Conservation (phyloP, 257 asterid species). For the Knoxia roxburghii region DNA sequence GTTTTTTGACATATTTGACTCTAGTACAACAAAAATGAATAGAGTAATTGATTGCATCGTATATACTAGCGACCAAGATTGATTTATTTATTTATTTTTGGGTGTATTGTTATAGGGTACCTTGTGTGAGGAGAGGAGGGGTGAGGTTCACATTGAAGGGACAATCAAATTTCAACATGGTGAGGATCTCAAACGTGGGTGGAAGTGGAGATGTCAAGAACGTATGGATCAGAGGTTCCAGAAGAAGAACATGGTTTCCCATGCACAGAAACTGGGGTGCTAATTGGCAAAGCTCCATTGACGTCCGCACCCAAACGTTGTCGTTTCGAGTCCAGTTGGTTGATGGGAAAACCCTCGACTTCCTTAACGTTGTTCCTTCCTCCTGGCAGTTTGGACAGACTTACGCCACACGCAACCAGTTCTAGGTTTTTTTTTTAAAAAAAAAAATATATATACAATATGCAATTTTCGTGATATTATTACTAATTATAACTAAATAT, state of each 20-base stretch:
- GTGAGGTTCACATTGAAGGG: conserved; percentile 65
- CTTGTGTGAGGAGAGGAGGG: conserved; percentile 60
- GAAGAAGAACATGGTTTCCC: conserved; percentile 38
- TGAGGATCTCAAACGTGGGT: conserved; percentile 64
- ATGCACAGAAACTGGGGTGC: conserved; percentile 73
- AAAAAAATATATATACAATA: too few relatives aligned
- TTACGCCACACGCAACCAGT: conserved; percentile 47
- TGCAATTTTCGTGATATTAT: too few relatives aligned
- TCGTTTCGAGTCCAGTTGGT: conserved; percentile 45
- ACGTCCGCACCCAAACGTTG: conserved; percentile 45
- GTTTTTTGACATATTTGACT: too few relatives aligned
- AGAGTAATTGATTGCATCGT: too few relatives aligned
- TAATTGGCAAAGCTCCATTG: conserved; percentile 50
- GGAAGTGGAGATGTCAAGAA: conserved; percentile 55
- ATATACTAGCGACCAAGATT: too few relatives aligned
- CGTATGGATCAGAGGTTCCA: conserved; percentile 53
- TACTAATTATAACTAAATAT: too few relatives aligned
- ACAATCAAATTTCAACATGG: conserved; percentile 54
- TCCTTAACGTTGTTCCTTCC: conserved; percentile 51
- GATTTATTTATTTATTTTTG: not conserved
- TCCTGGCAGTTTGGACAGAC: conserved; percentile 73
- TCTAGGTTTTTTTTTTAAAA: too few relatives aligned
- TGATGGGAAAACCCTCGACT: conserved; percentile 32
- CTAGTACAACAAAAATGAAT: too few relatives aligned
- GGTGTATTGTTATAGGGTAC: conserved; percentile 31